Conservation (phyloP, 1,284 basidiomycete genomes). For the Ustilago hordei region DNA sequence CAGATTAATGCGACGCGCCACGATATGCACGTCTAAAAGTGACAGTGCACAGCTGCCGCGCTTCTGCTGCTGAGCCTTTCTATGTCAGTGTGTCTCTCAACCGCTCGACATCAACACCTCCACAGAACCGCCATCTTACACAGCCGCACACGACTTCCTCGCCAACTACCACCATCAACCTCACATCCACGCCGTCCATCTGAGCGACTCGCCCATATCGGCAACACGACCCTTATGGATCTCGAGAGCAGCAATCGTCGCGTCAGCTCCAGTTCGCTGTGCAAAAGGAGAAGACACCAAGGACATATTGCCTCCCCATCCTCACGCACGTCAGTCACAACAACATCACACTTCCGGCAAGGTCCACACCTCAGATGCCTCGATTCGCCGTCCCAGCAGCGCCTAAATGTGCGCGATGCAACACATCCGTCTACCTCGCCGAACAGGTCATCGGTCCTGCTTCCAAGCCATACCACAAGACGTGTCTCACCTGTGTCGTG, state of each 20-base stretch:
- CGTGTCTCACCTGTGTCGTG: constrained; percentile 65
- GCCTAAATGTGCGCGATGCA: constrained; percentile 67
- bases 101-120: constrained; percentile 35
- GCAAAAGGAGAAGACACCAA: too few species aligned
- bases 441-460: constrained; percentile 68
- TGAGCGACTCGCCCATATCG: neutral
- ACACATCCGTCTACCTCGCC: constrained; percentile 64
- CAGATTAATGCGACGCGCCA: constrained; percentile 14
- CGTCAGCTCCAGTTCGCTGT: too few species aligned
- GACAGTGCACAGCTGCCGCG: constrained; percentile 4
- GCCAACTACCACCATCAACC: neutral
- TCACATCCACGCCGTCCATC: neutral
- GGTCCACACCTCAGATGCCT: constrained; percentile 16
- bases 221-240: neutral
- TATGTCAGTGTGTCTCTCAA: neutral
- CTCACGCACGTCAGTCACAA: too few species aligned
- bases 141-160: neutral
- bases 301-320: too few species aligned
- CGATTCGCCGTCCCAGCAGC: constrained; percentile 57
- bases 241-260: too few species aligned
- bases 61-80: neutral
- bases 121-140: constrained; percentile 5
- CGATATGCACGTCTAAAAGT: constrained; percentile 8
- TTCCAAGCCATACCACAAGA: constrained; percentile 66
- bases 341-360: too few species aligned